These are phyloP conservation scores for Saussurea involucrata DNA, from an alignment of 129 eudicot species.

Conservation along the genomic window DNA sequence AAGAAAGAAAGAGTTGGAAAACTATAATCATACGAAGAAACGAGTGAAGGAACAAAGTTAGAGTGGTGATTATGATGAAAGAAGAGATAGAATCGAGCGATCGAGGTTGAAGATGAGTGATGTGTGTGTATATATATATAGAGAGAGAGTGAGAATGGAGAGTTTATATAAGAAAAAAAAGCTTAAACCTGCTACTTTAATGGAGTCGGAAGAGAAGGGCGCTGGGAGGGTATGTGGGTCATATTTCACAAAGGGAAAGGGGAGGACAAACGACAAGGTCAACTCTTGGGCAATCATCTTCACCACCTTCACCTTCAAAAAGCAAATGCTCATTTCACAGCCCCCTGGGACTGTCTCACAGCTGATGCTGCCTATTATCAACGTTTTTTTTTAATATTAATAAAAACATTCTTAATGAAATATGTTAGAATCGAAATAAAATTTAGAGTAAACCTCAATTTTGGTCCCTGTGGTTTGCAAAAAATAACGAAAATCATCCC, in stretches of 20 bases:
- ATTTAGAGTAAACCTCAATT: no score
- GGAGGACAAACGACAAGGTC: constrained; percentile 22
- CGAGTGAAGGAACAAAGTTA: background rate
- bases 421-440: no score
- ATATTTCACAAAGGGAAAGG: constrained; percentile 1
- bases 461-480: no score
- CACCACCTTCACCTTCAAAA: constrained; percentile 1
- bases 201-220: background rate
- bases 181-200: no score
- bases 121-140: background rate
- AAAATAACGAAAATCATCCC: no score
- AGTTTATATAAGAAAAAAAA: no score
- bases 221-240: constrained; percentile 16
- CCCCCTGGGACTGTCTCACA: constrained; percentile 9
- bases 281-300: constrained; percentile 33
- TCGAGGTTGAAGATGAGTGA: background rate
- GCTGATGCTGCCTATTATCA: background rate
- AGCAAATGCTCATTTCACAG: constrained; percentile 13
- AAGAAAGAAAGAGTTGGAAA: background rate
- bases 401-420: no score
- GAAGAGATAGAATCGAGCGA: constrained; percentile 9
- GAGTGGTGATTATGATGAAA: background rate
- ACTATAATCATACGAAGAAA: constrained; percentile 4
- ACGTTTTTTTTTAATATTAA: background rate
- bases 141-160: background rate